Base-by-base conservation (phyloP, 2,329 filamentous ascomycete genomes). In the Orbilia quercus region DNA sequence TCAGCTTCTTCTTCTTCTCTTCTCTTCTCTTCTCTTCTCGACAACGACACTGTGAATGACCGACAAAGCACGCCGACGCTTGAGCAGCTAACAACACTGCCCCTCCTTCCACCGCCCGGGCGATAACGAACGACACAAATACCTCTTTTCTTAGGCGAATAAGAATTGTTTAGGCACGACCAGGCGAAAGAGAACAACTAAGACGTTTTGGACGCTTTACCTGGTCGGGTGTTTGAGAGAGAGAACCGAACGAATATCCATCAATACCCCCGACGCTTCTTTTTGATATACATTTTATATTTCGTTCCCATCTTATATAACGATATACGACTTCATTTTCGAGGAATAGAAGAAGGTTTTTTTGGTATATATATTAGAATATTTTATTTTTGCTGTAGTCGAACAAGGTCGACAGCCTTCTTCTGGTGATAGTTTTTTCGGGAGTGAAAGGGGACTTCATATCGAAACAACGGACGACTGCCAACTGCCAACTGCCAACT, bases 121-220 rank as follows among this genome's bases (percentile, higher is more conserved):
- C 59, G 47, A 53, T 64, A 53, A 53, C 50, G 59, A n/a, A n/a
- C n/a, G n/a, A n/a, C n/a, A n/a, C n/a, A n/a, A n/a, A 53, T 28
- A 28, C 12, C 16, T 45, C 14, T 31, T 31, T 65, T 48, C 45
- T 64, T 55, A 16, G 9, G 23, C 38, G 14, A 18, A 22, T 55
- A 23, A n/a, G n/a, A 16, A 45, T 57, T 42, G 16, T 51, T 48
- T 38, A 28, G 55, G 65, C 51, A 23, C 57, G 55, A 70, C 31
- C 16, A 70, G 65, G 64, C 64, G 64, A 69, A 69, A 57, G 65
- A 70, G 65, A 70, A 70, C 65, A 70, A 70, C 65, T 70, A 70
- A 70, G 65, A 70, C 48, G 55, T 62, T 70, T 70, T 57, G 62
- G 44, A 45, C 48, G 62, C 31, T 48, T 58, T 50, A 57, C 62